Base-by-base conservation (phyloP, 2,329 filamentous ascomycete genomes). In the Aspergillus sp. region DNA sequence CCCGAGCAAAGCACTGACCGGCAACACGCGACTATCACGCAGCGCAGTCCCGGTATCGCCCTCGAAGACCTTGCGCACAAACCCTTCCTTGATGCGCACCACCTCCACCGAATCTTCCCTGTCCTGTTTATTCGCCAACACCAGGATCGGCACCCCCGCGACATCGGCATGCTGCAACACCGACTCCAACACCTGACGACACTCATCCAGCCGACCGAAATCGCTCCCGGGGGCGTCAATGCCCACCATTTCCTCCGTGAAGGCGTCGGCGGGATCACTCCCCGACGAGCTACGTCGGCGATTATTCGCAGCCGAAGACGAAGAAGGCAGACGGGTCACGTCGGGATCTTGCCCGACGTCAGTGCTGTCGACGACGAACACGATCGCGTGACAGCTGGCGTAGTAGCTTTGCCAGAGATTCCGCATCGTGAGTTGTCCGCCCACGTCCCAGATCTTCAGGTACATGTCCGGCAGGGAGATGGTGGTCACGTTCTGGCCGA, bases 381-480 rank as follows among this genome's bases (percentile, higher is more conserved):
- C 91, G 70, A 99, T 96, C 66, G 95, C 95, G 76, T 99, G 95
- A 71, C 92, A 96, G 75, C 87, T 91, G 54, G 87, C 84, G 81
- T 97, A 99, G 81, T 99, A 99, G 76, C 88, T 92, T 76, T 96
- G 92, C 95, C 95, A 99, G 32, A 98, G 86, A 64, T 90, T 89
- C 63, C 95, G 89, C 72, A 99, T 85, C 29, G 86, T 90, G 72
- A 95, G 87, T 77, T 99, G 95, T 6, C 95, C 95, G 65, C 95
- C 95, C 0, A 99, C 92, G 74, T 99, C 95, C 95, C 95, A 98
- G 69, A 99, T 90, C 82, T 97, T 96, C 72, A 99, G 84, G 81
- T 98, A 97, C 87, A 97, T 94, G 76, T 96, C 92, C 16, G 92
- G 90, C 24, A 98, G 84, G 22, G 90, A 87, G 73, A 99, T 91